Conservation (phyloP, 805 yeast genomes). For the Starmerella geochares region DNA sequence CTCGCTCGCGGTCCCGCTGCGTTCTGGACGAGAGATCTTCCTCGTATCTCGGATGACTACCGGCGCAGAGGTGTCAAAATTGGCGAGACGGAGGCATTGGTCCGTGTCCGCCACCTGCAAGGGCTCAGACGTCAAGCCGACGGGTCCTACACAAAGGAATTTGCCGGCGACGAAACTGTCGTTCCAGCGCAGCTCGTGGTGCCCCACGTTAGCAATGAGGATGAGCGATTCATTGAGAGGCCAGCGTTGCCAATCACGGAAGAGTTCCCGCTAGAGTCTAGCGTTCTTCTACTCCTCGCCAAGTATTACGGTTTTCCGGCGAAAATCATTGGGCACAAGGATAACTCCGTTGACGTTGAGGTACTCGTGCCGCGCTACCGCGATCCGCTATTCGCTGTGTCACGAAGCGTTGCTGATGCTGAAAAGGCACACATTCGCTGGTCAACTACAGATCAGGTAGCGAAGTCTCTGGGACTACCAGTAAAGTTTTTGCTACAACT, state of each 20-base stretch:
- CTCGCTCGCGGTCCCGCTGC: constrained; percentile 39
- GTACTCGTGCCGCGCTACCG: constrained; percentile 19
- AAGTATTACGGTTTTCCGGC: constrained; percentile 75
- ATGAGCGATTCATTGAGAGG: constrained; percentile 59
- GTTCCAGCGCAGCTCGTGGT: constrained; percentile 78
- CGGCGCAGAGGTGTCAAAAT: constrained; percentile 50
- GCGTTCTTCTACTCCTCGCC: constrained; percentile 71
- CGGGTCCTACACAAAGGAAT: constrained; percentile 77
- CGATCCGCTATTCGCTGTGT: constrained; percentile 52
- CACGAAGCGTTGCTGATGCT: constrained; percentile 45
- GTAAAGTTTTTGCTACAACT: constrained; percentile 64
- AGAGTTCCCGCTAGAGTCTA: constrained; percentile 67
- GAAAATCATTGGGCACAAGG: constrained; percentile 35
- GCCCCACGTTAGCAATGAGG: constrained; percentile 60
- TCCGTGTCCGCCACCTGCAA: constrained; percentile 61
- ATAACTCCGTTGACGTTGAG: constrained; percentile 31
- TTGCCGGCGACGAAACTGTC: constrained; percentile 40
- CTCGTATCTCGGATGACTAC: constrained; percentile 37
- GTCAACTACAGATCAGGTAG: constrained; percentile 54
- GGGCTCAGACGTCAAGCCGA: constrained; percentile 59
- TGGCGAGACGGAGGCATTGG: constrained; percentile 46
- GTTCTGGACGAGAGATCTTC: constrained; percentile 38
- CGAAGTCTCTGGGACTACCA: constrained; percentile 46
- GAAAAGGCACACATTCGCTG: constrained; percentile 52
- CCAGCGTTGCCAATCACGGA: constrained; percentile 67